These are phyloP conservation scores for Barnettozyma vustinii DNA, from an alignment of 805 yeast genomes.

Conservation along the genomic window DNA sequence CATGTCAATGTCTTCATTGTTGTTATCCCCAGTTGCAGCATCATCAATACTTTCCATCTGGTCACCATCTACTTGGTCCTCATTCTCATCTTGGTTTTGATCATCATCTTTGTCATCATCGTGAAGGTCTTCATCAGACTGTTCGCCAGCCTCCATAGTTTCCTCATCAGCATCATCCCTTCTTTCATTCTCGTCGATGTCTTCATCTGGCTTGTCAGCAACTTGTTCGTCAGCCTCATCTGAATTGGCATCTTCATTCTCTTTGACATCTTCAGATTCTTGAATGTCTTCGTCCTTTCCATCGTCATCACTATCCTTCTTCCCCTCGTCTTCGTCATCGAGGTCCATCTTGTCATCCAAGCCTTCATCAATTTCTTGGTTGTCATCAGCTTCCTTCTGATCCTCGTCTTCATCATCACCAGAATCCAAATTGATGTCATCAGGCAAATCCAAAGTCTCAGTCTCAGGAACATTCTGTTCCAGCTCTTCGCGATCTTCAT, in stretches of 20 bases:
- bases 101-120: slow-evolving; percentile 10
- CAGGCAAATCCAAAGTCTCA: slow-evolving; percentile 87
- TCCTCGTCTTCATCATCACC: slow-evolving; percentile 55
- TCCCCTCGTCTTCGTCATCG: slow-evolving; percentile 33
- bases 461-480: slow-evolving; percentile 76
- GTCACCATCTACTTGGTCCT: slow-evolving; percentile 35
- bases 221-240: slow-evolving; percentile 22
- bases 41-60: slow-evolving; percentile 52
- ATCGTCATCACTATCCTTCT: slow-evolving; percentile 18
- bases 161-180: slow-evolving; percentile 28
- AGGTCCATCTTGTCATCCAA: slow-evolving; percentile 42
- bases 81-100: slow-evolving; percentile 27
- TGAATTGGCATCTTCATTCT: slow-evolving; percentile 30
- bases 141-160: slow-evolving; percentile 30
- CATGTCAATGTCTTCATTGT: slow-evolving; percentile 42
- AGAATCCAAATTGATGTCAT: slow-evolving; percentile 84
- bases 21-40: slow-evolving; percentile 36
- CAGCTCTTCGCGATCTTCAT: slow-evolving; percentile 62
- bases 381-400: slow-evolving; percentile 34
- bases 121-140: slow-evolving; percentile 29
- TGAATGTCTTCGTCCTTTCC: slow-evolving; percentile 23
- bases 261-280: slow-evolving; percentile 26
- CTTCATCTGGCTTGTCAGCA: slow-evolving; percentile 30
- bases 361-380: slow-evolving; percentile 29
- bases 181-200: slow-evolving; percentile 27